These are phyloP conservation scores for Euryodendron excelsum DNA, from an alignment of 148 eudicot species.

Conservation along the genomic window DNA sequence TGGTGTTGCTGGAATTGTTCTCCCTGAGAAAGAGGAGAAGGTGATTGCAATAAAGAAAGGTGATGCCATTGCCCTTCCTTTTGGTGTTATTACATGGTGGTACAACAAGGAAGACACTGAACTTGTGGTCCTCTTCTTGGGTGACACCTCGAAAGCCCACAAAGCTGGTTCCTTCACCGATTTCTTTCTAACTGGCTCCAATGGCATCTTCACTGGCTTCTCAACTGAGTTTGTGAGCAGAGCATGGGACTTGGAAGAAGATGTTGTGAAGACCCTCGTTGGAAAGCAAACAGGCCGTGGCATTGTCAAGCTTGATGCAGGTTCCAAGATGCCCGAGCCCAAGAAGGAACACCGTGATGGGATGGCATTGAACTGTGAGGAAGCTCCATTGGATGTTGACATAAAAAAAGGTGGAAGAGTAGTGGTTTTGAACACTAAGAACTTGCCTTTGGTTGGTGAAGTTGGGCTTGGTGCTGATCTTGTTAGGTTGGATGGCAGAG, in stretches of 20 bases:
- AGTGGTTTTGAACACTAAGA: slow-evolving; percentile 79
- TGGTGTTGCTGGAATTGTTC: slow-evolving; percentile 83
- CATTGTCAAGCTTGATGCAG: slow-evolving; percentile 54
- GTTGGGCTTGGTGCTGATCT: slow-evolving; percentile 84
- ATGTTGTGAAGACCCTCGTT: slow-evolving; percentile 54
- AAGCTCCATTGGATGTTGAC: slow-evolving; percentile 85
- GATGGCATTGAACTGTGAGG: slow-evolving; percentile 74
- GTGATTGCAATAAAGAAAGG: slow-evolving; percentile 73
- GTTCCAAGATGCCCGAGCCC: slow-evolving; percentile 70
- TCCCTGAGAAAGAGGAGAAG: slow-evolving; percentile 90
- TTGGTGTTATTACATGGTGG: slow-evolving; percentile 88
- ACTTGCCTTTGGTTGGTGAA: slow-evolving; percentile 88
- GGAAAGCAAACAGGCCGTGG: slow-evolving; percentile 51
- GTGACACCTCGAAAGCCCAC: slow-evolving; percentile 80
- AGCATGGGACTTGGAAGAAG: slow-evolving; percentile 77
- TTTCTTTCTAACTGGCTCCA: slow-evolving; percentile 70
- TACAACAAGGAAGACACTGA: slow-evolving; percentile 78
- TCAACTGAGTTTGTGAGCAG: slow-evolving; percentile 73
- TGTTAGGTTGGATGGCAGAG: slow-evolving; percentile 59
- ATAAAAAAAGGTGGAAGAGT: slow-evolving; percentile 70
- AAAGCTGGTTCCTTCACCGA: slow-evolving; percentile 72
- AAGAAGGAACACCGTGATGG: slow-evolving; percentile 55
- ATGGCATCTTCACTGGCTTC: slow-evolving; percentile 80
- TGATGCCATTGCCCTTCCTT: slow-evolving; percentile 80
- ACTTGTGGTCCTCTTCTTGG: slow-evolving; percentile 69